Percentiles rank a stretch among this genome's conserved stretches.
These are phyloP conservation scores for Ochetophila trinervis DNA, from an alignment of 306 rosid genomes.

Conservation along the genomic window DNA sequence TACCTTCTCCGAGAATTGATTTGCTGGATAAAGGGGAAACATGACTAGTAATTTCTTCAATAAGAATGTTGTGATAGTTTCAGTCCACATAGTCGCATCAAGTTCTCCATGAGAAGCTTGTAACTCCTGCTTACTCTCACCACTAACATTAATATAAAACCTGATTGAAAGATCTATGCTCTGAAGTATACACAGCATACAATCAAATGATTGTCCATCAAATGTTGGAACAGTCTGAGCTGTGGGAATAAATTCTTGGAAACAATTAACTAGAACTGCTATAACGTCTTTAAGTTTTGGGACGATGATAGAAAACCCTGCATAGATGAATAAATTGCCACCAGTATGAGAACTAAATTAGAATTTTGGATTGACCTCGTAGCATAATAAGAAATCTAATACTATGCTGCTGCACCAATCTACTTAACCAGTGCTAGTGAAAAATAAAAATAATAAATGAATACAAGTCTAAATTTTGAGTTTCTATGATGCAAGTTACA, in stretches of 20 bases:
- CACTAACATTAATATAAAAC: conserved; percentile 45
- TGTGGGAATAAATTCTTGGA: conserved; percentile 59
- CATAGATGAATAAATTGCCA: conserved; percentile 18
- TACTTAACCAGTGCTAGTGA: not conserved
- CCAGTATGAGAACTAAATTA: not conserved
- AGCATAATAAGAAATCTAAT: not conserved
- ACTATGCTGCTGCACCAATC: not conserved
- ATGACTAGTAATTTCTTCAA: conserved; percentile 55
- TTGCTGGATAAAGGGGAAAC: conserved; percentile 60
- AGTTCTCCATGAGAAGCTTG: conserved; percentile 35
- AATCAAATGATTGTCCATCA: conserved; percentile 62
- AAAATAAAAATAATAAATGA: not conserved
- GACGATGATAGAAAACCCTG: conserved; percentile 51
- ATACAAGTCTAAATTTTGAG: not conserved
- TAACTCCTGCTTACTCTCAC: conserved; percentile 34
- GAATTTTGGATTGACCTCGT: not conserved
- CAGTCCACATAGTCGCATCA: conserved; percentile 39
- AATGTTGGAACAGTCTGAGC: conserved; percentile 38
- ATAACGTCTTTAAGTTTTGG: conserved; percentile 58
- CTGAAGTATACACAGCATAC: conserved; percentile 56
- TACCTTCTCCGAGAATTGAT: conserved; percentile 61
- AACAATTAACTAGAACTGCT: conserved; percentile 60
- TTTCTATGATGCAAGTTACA: conserved; percentile 7
- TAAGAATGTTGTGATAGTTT: conserved; percentile 42
- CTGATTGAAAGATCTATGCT: conserved; percentile 60